phyloP scores from a whole-genome alignment of 306 rosid genomes.

The Oxytropis ochrocephala region DNA sequence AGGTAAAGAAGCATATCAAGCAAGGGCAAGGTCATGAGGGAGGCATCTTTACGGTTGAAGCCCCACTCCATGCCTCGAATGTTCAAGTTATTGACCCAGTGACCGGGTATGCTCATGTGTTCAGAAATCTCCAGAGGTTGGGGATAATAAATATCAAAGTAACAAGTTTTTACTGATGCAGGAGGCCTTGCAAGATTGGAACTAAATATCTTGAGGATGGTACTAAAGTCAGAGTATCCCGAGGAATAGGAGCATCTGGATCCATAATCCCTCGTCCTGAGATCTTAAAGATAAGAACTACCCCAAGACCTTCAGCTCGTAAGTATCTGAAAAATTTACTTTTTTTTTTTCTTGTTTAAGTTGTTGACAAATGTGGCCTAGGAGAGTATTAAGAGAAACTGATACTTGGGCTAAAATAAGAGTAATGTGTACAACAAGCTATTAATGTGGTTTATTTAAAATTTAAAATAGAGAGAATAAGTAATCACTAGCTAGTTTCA shows the following conservation, averaged over 20 bases:
- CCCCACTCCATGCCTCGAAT: slow-evolving; percentile 84
- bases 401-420: background rate
- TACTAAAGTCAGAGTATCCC: slow-evolving; percentile 75
- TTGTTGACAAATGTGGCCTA: background rate
- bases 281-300: slow-evolving; percentile 77
- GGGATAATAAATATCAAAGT: background rate
- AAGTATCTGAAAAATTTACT: slow-evolving; percentile 21
- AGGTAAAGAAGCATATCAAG: slow-evolving; percentile 93
- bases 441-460: background rate
- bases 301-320: slow-evolving; percentile 82
- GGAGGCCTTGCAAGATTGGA: slow-evolving; percentile 87
- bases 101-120: slow-evolving; percentile 50
- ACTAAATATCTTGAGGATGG: slow-evolving; percentile 88
- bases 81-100: slow-evolving; percentile 82
- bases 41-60: slow-evolving; percentile 90
- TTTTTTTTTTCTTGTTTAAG: background rate
- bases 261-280: slow-evolving; percentile 90
- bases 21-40: slow-evolving; percentile 99
- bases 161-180: slow-evolving; percentile 26
- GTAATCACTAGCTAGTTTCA: background rate
- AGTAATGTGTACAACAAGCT: background rate
- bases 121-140: background rate
- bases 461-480: background rate
- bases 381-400: background rate
- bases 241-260: slow-evolving; percentile 78